A percentile compares a stretch with the other conserved stretches of the same genome.
Conservation (phyloP, 176 grass and related monocot species). For the Aegilops bicornis region DNA sequence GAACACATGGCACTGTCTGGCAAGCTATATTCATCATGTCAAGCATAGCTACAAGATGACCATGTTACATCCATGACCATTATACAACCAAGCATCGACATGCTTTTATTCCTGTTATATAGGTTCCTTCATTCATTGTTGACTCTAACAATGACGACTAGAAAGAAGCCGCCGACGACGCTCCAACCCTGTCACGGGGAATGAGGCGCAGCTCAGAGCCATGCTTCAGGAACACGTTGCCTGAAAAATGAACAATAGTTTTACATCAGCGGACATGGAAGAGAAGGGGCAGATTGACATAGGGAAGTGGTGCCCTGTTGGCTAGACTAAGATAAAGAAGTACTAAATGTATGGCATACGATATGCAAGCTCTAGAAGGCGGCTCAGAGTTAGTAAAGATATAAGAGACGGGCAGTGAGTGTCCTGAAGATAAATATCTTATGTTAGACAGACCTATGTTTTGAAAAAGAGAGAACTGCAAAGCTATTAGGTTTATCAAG, state of each 20-base stretch:
- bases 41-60: background rate
- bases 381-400: background rate
- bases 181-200: conserved; percentile 86
- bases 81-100: conserved; percentile 1
- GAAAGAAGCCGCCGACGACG: background rate
- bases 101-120: conserved; percentile 31
- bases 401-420: background rate
- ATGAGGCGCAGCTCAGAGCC: conserved; percentile 97
- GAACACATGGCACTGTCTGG: background rate
- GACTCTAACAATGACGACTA: background rate
- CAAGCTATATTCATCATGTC: background rate
- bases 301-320: background rate
- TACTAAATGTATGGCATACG: no score
- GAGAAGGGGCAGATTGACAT: no score
- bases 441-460: background rate
- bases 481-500: background rate
- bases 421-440: background rate
- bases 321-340: background rate
- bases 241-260: conserved; percentile 27
- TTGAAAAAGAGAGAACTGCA: background rate
- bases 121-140: background rate
- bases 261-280: background rate
- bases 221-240: conserved; percentile 99
- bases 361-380: background rate
- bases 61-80: background rate